Evolutionary conservation across 2,329 filamentous ascomycete genomes (phyloP).

Genomic region (Fusarium sp.): DNA sequence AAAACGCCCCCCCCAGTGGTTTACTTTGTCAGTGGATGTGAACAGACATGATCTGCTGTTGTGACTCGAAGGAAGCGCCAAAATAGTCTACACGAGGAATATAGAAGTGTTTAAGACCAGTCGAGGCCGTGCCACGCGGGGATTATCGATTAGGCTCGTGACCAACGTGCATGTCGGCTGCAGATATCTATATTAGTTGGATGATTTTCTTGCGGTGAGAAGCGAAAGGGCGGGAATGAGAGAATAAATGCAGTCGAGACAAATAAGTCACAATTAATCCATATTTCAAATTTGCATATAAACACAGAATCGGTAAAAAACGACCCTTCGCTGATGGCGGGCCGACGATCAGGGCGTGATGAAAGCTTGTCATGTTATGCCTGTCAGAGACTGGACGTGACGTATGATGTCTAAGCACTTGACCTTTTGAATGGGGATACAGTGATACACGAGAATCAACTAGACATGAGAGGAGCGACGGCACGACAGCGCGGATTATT

Average conservation of each 20-base stretch:
- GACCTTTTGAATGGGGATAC: conserved; percentile 10
- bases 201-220: conserved; percentile 35
- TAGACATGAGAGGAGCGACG: conserved; percentile 16
- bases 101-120: conserved; percentile 6
- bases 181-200: conserved; percentile 12
- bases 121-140: conserved; percentile 20
- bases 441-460: conserved; percentile 3
- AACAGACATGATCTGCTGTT: not conserved
- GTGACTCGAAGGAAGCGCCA: not conserved
- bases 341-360: conserved; percentile 29
- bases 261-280: not conserved
- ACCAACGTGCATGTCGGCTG: conserved; percentile 29
- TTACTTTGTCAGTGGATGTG: not conserved
- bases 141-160: conserved; percentile 28
- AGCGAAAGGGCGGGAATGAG: not conserved
- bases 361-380: conserved; percentile 28
- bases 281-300: not conserved
- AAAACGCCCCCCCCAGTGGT: not conserved
- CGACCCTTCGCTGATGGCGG: not conserved
- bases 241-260: not conserved
- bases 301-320: not conserved
- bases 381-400: conserved; percentile 28
- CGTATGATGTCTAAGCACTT: conserved; percentile 17
- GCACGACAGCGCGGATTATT: conserved; percentile 23
- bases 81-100: not conserved